Conservation (phyloP, 2,329 filamentous ascomycete species). For the Verticillium dahliae region DNA sequence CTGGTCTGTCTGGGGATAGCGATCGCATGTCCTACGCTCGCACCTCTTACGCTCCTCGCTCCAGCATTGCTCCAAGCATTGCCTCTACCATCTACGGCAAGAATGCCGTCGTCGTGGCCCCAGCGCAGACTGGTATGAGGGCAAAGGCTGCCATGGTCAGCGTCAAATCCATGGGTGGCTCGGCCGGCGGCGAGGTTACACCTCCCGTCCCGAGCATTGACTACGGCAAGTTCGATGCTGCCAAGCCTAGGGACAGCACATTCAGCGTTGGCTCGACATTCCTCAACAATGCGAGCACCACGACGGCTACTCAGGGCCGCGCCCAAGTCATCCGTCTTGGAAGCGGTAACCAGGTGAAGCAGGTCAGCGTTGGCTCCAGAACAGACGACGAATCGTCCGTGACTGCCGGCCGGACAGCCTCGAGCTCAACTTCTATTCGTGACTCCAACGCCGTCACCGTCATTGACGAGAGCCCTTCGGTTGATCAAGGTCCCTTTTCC, state of each 20-base stretch:
- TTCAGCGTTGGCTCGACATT: conserved; percentile 66
- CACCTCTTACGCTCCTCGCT: conserved; percentile 53
- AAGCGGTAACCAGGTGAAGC: conserved; percentile 35
- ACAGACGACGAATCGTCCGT: conserved; percentile 20
- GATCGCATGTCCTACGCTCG: conserved; percentile 57
- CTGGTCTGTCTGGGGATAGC: conserved; percentile 60
- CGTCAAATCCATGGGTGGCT: conserved; percentile 65
- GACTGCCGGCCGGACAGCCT: conserved; percentile 6
- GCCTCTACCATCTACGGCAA: conserved; percentile 93
- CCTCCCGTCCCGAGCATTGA: conserved; percentile 72
- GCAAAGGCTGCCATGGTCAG: conserved; percentile 90
- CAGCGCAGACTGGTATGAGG: conserved; percentile 80
- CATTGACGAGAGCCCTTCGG: conserved; percentile 40
- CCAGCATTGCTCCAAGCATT: conserved; percentile 77
- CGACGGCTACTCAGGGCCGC: conserved; percentile 49
- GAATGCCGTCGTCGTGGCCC: conserved; percentile 75
- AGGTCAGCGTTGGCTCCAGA: conserved; percentile 31
- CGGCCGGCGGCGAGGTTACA: conserved; percentile 45
- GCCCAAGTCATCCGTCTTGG: conserved; percentile 56
- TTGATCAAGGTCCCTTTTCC: conserved; percentile 53
- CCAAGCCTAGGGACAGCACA: conserved; percentile 44
- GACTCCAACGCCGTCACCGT: conserved; percentile 41
- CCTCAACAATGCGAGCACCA: conserved; percentile 55
- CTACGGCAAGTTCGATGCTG: conserved; percentile 47
- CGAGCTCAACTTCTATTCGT: conserved; percentile 16